These are phyloP conservation scores for Eucalyptus curtisii DNA, from an alignment of 345 rosid genomes.

Conservation along the genomic window DNA sequence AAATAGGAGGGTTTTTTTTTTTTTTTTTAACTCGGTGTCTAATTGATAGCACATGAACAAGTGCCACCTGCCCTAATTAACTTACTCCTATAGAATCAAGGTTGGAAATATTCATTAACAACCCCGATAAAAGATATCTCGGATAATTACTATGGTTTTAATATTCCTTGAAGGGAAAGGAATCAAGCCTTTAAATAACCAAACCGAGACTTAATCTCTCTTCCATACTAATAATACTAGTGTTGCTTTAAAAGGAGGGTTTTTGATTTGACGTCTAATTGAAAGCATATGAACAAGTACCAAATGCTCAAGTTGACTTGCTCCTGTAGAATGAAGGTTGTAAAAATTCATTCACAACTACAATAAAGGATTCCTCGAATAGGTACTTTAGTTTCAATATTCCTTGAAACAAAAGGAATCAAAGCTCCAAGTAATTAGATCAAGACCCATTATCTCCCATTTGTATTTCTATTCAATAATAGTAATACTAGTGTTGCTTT, in stretches of 20 bases:
- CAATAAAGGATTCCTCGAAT: not conserved
- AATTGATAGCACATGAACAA: too few relatives aligned
- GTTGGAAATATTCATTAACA: not conserved
- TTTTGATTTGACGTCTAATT: not conserved
- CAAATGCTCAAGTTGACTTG: not conserved
- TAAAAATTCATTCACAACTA: not conserved
- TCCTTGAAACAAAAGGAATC: not conserved
- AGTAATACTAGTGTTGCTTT: not conserved
- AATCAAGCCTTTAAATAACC: too few relatives aligned
- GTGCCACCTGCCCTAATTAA: too few relatives aligned
- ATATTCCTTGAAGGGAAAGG: too few relatives aligned
- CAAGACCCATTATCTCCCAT: not conserved
- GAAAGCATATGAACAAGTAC: not conserved
- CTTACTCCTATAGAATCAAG: too few relatives aligned
- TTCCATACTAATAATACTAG: too few relatives aligned
- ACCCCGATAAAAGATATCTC: too few relatives aligned
- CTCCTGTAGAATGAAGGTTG: not conserved
- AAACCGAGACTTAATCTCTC: not conserved
- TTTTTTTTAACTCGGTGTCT: too few relatives aligned
- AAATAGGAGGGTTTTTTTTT: not conserved
- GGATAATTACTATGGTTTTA: too few relatives aligned
- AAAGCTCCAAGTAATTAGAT: not conserved
- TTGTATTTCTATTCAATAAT: not conserved
- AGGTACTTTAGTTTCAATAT: not conserved
- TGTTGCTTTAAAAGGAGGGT: not conserved